Conservation (phyloP, 345 rosid species). For the Durio zibethinus region DNA sequence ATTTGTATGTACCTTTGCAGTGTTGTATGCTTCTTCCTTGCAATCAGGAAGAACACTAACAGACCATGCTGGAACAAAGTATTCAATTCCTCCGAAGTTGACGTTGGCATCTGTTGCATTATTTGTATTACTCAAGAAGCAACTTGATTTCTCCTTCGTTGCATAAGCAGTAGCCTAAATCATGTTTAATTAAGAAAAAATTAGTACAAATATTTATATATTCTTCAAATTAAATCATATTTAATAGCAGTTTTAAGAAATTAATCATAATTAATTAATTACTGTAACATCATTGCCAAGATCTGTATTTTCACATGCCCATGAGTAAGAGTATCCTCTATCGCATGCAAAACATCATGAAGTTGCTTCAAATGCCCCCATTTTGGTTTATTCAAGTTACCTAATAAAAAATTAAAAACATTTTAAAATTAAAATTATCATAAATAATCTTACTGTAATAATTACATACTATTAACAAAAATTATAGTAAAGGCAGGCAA, state of each 20-base stretch:
- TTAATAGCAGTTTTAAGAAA: background rate
- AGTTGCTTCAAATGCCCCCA: constrained; percentile 76
- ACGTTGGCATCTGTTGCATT: constrained; percentile 36
- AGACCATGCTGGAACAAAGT: constrained; percentile 70
- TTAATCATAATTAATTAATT: background rate
- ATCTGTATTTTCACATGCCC: constrained; percentile 40
- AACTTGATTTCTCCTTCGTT: constrained; percentile 36
- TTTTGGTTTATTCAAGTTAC: constrained; percentile 72
- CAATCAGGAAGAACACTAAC: constrained; percentile 70
- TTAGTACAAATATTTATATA: background rate
- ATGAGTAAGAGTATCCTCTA: constrained; percentile 50
- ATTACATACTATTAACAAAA: no score
- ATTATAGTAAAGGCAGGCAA: no score
- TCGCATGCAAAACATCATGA: constrained; percentile 46
- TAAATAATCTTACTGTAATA: background rate
- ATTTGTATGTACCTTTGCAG: constrained; percentile 45
- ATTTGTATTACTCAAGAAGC: constrained; percentile 57
- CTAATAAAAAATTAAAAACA: constrained; percentile 22
- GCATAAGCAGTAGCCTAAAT: constrained; percentile 44
- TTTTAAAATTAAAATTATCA: no score
- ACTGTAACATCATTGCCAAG: constrained; percentile 42
- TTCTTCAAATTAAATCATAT: background rate
- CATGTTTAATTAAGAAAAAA: background rate
- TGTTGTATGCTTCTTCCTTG: constrained; percentile 46
- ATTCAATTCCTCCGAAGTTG: constrained; percentile 39